Evolutionary conservation across 192 early-diverging fungal genomes (phyloP).

Genomic region (Coemansia sp.): DNA sequence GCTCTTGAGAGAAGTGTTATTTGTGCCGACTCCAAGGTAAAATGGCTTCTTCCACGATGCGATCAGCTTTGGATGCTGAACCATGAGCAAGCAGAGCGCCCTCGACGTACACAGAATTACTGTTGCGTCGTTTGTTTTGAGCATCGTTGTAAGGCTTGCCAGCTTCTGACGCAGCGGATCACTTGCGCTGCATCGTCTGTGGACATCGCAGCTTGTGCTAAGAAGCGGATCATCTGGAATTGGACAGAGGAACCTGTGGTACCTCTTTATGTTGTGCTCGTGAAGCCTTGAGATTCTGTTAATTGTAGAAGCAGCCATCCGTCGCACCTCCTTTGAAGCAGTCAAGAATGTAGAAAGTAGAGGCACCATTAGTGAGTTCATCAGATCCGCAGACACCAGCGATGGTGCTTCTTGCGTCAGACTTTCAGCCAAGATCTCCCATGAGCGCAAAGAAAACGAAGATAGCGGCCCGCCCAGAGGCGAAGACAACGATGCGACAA

Average conservation of each 20-base stretch:
- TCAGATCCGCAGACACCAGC: slow-evolving; percentile 30
- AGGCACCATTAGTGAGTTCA: slow-evolving; percentile 50
- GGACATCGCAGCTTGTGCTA: slow-evolving; percentile 12
- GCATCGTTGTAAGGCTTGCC: slow-evolving; percentile 20
- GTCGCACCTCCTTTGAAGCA: not conserved
- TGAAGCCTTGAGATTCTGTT: slow-evolving; percentile 28
- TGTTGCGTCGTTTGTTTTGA: slow-evolving; percentile 39
- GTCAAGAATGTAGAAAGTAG: slow-evolving; percentile 35
- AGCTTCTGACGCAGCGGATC: slow-evolving; percentile 21
- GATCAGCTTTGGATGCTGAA: slow-evolving; percentile 22
- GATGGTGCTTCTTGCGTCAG: slow-evolving; percentile 7
- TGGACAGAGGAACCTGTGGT: slow-evolving; percentile 31
- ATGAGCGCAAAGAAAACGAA: slow-evolving; percentile 23
- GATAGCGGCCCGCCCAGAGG: slow-evolving; percentile 27
- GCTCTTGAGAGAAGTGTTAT: not conserved
- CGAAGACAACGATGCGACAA: slow-evolving; percentile 47
- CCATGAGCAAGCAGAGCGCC: slow-evolving; percentile 28
- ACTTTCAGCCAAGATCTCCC: slow-evolving; percentile 39
- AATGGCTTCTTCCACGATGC: slow-evolving; percentile 38
- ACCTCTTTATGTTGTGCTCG: slow-evolving; percentile 11
- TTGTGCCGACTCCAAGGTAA: not conserved
- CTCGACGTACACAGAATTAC: slow-evolving; percentile 40
- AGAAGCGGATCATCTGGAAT: slow-evolving; percentile 51
- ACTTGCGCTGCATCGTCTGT: slow-evolving; percentile 11
- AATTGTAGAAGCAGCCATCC: slow-evolving; percentile 22